Conservation (phyloP, 768 basidiomycete species). For the Exidia glandulosa region DNA sequence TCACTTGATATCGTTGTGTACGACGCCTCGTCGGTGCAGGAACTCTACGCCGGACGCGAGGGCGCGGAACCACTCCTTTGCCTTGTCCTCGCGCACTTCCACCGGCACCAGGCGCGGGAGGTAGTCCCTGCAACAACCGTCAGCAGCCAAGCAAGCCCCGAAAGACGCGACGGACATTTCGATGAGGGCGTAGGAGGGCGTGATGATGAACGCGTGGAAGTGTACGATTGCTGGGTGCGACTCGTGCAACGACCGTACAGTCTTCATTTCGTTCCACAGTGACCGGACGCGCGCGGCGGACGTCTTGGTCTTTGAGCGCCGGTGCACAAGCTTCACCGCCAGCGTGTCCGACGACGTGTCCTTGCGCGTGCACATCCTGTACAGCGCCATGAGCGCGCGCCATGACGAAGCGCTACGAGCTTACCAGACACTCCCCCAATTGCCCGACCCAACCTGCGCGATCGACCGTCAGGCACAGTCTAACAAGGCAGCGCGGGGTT, state of each 20-base stretch:
- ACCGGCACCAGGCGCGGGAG: conserved; percentile 83
- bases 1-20: conserved; percentile 92
- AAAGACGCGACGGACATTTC: conserved; percentile 59
- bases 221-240: conserved; percentile 87
- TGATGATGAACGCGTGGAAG: conserved; percentile 91
- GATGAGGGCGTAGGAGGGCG: conserved; percentile 80
- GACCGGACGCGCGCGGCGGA: conserved; percentile 85
- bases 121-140: conserved; percentile 51
- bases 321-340: conserved; percentile 88
- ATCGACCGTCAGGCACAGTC: not conserved
- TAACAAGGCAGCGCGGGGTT: no score
- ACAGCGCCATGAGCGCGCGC: no score
- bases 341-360: no score
- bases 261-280: conserved; percentile 98
- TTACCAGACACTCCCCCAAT: conserved; percentile 84
- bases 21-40: conserved; percentile 71
- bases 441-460: conserved; percentile 72
- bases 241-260: conserved; percentile 74
- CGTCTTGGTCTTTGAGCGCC: conserved; percentile 60
- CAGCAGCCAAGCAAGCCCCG: no score
- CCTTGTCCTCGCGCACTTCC: conserved; percentile 68
- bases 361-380: conserved; percentile 34
- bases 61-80: conserved; percentile 70
- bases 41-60: conserved; percentile 77
- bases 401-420: not conserved